phyloP scores from a whole-genome alignment of 1,139 yeast species.

The Taphrina populina region DNA sequence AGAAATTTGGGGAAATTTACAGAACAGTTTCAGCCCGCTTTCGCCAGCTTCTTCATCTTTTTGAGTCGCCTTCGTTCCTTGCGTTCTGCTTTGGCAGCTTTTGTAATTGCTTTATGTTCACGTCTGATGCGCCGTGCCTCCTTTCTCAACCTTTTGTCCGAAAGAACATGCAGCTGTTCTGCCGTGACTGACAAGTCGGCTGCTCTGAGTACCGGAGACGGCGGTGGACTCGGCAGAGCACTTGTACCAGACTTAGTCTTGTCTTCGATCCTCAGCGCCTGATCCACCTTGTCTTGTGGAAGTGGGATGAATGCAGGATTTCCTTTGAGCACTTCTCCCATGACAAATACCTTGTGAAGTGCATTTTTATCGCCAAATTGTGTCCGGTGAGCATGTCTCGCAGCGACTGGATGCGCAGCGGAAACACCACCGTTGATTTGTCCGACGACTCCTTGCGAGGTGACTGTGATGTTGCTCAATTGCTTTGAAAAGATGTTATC shows the following conservation, averaged over 20 bases:
- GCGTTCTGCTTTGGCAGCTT: conserved; percentile 13
- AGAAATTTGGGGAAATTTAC: no score
- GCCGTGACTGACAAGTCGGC: background rate
- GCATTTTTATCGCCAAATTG: conserved; percentile 26
- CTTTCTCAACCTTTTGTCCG: background rate
- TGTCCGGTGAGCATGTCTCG: conserved; percentile 21
- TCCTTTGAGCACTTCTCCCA: conserved; percentile 25
- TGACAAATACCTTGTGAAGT: conserved; percentile 22
- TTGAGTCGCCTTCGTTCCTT: conserved; percentile 9
- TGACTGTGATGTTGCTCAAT: conserved; percentile 29
- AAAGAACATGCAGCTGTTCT: background rate
- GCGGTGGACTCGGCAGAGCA: background rate
- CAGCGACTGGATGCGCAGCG: conserved; percentile 32
- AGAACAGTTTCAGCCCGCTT: background rate
- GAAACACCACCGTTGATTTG: conserved; percentile 27
- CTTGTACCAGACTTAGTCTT: background rate
- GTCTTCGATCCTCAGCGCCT: background rate
- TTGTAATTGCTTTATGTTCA: background rate
- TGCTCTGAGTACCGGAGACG: background rate
- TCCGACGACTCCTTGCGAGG: conserved; percentile 5
- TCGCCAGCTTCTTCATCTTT: background rate
- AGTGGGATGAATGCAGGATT: conserved; percentile 17
- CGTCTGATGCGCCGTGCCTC: conserved; percentile 20
- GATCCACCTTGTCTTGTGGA: background rate
- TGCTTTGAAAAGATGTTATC: conserved; percentile 27